Percentiles rank a stretch among this genome's conserved stretches.
These are phyloP conservation scores for Agrocybe pediades DNA, from an alignment of 768 basidiomycete species.

Conservation along the genomic window DNA sequence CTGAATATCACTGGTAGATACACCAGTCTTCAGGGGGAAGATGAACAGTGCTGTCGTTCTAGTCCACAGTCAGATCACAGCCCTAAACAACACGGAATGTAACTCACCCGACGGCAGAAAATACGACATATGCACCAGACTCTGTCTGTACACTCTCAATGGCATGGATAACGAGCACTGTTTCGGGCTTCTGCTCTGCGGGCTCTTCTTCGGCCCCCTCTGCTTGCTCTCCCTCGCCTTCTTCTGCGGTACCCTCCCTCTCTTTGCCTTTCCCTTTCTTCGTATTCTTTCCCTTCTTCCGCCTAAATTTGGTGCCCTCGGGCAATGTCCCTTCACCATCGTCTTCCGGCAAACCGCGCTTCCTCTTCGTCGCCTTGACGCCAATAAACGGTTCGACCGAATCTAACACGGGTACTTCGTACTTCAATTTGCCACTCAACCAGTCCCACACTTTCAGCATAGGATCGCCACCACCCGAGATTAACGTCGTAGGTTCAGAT, in stretches of 20 bases:
- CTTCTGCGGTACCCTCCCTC: slow-evolving; percentile 4
- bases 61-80: neutral
- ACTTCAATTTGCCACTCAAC: slow-evolving; percentile 58
- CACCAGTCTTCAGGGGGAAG: slow-evolving; percentile 28
- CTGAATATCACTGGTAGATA: slow-evolving; percentile 26
- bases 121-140: slow-evolving; percentile 48
- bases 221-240: slow-evolving; percentile 13
- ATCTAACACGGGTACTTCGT: slow-evolving; percentile 53
- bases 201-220: slow-evolving; percentile 6
- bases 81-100: neutral
- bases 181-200: slow-evolving; percentile 25
- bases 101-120: slow-evolving; percentile 76
- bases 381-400: slow-evolving; percentile 51
- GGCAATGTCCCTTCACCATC: slow-evolving; percentile 25
- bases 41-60: slow-evolving; percentile 74
- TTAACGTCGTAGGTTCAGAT: slow-evolving; percentile 46
- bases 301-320: slow-evolving; percentile 25
- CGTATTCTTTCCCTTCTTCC: slow-evolving; percentile 23
- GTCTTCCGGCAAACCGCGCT: slow-evolving; percentile 32
- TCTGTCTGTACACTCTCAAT: slow-evolving; percentile 49
- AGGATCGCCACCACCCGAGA: slow-evolving; percentile 90
- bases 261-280: slow-evolving; percentile 21
- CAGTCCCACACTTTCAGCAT: slow-evolving; percentile 80
- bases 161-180: slow-evolving; percentile 58
- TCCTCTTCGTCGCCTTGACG: slow-evolving; percentile 33